Evolutionary conservation across 2,329 filamentous ascomycete genomes (phyloP).

Genomic region (Zasmidium angulare): DNA sequence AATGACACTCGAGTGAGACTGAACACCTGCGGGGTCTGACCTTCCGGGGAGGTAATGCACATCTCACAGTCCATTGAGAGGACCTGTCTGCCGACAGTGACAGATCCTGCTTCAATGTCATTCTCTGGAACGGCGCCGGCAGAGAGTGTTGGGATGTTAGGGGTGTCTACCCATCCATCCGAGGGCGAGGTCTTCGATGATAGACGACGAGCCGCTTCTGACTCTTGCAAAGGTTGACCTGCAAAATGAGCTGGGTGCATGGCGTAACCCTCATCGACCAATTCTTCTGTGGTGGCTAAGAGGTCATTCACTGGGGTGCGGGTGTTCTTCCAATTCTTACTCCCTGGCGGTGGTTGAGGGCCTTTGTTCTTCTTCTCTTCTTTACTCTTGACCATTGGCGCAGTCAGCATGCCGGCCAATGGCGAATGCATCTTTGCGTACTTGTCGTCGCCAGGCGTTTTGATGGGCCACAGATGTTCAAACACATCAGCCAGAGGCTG

Average conservation of each 20-base stretch:
- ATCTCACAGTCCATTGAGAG: conserved; percentile 94
- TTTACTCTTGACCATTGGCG: conserved; percentile 67
- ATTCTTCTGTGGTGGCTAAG: conserved; percentile 68
- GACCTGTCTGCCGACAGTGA: conserved; percentile 77
- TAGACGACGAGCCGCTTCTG: conserved; percentile 44
- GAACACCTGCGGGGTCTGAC: conserved; percentile 61
- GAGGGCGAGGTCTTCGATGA: conserved; percentile 48
- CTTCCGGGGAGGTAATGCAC: conserved; percentile 71
- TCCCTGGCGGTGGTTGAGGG: conserved; percentile 61
- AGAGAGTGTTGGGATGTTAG: conserved; percentile 60
- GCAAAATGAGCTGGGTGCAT: conserved; percentile 74
- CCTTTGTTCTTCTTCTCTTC: conserved; percentile 64
- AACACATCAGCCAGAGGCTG: conserved; percentile 79
- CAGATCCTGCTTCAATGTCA: conserved; percentile 75
- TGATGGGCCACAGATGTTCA: conserved; percentile 83
- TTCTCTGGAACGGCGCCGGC: conserved; percentile 67
- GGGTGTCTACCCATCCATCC: conserved; percentile 80
- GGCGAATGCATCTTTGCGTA: conserved; percentile 82
- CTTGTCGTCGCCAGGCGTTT: conserved; percentile 81
- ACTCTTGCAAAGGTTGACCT: conserved; percentile 19
- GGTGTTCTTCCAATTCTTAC: conserved; percentile 68
- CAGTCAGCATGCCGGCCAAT: conserved; percentile 77
- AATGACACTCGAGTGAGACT: conserved; percentile 88
- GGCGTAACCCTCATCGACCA: conserved; percentile 79
- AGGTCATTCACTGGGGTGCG: conserved; percentile 82